These are phyloP conservation scores for Penicillium rolfsii DNA, from an alignment of 2,329 filamentous ascomycete species.

Conservation along the genomic window DNA sequence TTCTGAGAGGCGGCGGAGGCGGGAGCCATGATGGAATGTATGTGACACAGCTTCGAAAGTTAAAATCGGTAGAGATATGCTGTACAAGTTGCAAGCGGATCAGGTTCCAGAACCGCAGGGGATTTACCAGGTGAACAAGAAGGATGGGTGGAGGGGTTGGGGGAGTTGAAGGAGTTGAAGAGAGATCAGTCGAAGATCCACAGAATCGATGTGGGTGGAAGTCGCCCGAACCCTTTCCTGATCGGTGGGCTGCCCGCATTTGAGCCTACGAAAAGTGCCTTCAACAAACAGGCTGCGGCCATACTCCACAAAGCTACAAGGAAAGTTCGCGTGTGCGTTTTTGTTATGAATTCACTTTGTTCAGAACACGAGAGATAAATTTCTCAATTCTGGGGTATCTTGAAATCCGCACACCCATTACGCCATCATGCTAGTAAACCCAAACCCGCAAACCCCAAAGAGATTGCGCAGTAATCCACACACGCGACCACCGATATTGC, in stretches of 20 bases:
- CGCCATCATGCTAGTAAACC: constrained; percentile 13
- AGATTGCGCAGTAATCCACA: neutral
- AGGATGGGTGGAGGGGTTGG: constrained; percentile 19
- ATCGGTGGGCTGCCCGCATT: constrained; percentile 28
- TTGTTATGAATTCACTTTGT: too few relatives aligned
- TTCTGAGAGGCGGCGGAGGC: constrained; percentile 61
- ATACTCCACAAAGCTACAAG: neutral
- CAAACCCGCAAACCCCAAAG: neutral
- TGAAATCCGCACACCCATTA: constrained; percentile 14
- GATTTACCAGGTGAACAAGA: constrained; percentile 13
- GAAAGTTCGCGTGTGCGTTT: neutral
- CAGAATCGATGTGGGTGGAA: constrained; percentile 39
- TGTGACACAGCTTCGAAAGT: constrained; percentile 26
- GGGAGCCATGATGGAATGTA: constrained; percentile 60
- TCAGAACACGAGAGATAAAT: constrained; percentile 1
- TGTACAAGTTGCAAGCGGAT: constrained; percentile 18
- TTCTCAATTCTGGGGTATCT: constrained; percentile 23
- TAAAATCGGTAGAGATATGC: constrained; percentile 11
- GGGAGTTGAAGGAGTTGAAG: constrained; percentile 5
- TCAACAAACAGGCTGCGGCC: neutral
- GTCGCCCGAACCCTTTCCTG: constrained; percentile 36
- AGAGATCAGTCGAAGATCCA: constrained; percentile 16
- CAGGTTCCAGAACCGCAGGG: constrained; percentile 10
- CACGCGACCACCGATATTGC: constrained; percentile 1
- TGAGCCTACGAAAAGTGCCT: neutral